Conservation (phyloP, 495 filamentous ascomycete species). For the Aspergillus olivimuriae region DNA sequence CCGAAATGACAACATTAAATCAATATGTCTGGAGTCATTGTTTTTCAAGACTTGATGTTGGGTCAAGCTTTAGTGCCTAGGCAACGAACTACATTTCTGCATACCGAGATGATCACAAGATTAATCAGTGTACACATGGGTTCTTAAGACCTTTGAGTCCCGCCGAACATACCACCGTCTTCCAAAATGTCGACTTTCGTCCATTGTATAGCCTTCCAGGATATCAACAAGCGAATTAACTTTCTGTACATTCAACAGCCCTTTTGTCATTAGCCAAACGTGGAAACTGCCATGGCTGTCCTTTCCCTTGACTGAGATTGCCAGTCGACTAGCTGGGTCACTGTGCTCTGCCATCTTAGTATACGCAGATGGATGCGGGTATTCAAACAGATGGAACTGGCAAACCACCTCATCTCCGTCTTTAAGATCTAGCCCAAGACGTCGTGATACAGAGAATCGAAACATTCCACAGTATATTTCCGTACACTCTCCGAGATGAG, state of each 20-base stretch:
- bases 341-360: not conserved
- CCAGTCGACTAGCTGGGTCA: constrained; percentile 10
- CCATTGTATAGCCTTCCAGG: not conserved
- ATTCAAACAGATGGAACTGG: not conserved
- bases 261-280: not conserved
- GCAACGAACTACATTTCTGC: too few relatives aligned
- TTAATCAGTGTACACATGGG: not conserved
- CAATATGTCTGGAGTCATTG: too few relatives aligned
- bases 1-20: too few relatives aligned
- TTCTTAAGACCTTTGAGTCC: not conserved
- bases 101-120: too few relatives aligned
- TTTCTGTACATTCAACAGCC: not conserved
- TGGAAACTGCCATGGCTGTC: constrained; percentile 7
- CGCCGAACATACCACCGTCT: not conserved
- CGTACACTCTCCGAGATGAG: not conserved
- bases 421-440: not conserved
- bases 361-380: not conserved
- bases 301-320: constrained; percentile 5
- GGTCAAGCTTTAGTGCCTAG: too few relatives aligned
- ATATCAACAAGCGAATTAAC: constrained; percentile 11
- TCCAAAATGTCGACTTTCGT: not conserved
- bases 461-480: not conserved
- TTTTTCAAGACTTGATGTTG: too few relatives aligned
- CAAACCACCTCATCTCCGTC: not conserved
- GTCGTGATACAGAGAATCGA: constrained; percentile 3